These are phyloP conservation scores for Suhomyces anneliseae DNA, from an alignment of 1,139 yeast genomes.

Conservation along the genomic window DNA sequence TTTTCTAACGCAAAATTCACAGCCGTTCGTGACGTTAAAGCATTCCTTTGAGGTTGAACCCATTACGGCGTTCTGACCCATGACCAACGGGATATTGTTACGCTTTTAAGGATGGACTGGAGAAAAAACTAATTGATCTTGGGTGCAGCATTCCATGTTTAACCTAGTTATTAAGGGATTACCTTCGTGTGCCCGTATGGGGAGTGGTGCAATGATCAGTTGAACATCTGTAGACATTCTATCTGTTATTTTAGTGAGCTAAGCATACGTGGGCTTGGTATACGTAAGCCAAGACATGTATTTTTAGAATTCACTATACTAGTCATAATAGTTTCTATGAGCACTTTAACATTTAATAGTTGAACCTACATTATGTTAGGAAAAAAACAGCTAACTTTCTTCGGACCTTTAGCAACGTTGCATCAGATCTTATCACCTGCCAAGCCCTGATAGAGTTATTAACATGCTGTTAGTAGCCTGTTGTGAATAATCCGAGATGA, in stretches of 20 bases:
- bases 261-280: too few relatives aligned
- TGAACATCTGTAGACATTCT: slow-evolving; percentile 41
- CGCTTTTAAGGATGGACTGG: slow-evolving; percentile 55
- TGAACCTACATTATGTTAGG: too few relatives aligned
- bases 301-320: too few relatives aligned
- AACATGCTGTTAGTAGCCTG: too few relatives aligned
- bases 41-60: slow-evolving; percentile 78
- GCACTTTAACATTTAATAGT: too few relatives aligned
- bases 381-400: too few relatives aligned
- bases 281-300: too few relatives aligned
- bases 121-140: slow-evolving; percentile 66
- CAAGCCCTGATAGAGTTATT: too few relatives aligned
- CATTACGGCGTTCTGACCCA: slow-evolving; percentile 74
- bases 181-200: slow-evolving; percentile 87
- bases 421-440: too few relatives aligned
- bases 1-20: slow-evolving; percentile 64
- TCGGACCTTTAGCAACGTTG: too few relatives aligned
- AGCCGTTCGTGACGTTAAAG: slow-evolving; percentile 65
- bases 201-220: slow-evolving; percentile 77
- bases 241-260: not conserved
- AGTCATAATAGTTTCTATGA: too few relatives aligned
- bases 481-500: too few relatives aligned
- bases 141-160: slow-evolving; percentile 80
- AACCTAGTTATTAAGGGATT: slow-evolving; percentile 57
- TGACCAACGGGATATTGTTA: slow-evolving; percentile 67